Conservation (phyloP, 1,284 basidiomycete genomes). For the Cryptococcus sp. region DNA sequence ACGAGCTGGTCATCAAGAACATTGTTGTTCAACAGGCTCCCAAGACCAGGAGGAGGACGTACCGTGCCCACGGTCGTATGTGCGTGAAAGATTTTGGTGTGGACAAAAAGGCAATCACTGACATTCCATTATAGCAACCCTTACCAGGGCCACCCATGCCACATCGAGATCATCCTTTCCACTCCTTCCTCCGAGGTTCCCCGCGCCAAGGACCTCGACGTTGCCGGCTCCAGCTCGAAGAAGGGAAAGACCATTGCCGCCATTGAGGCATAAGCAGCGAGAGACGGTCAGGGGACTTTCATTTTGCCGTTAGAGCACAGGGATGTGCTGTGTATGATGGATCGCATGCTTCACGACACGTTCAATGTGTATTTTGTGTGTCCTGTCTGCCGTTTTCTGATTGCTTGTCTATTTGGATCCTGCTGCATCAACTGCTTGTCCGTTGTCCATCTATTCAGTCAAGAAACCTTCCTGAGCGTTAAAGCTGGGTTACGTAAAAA, state of each 20-base stretch:
- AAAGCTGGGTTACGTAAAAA: too few relatives aligned
- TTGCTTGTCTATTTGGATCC: too few relatives aligned
- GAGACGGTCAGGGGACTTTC: constrained; percentile 13
- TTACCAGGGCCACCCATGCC: constrained; percentile 88
- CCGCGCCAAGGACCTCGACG: constrained; percentile 78
- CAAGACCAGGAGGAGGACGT: constrained; percentile 99
- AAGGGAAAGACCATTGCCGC: constrained; percentile 53
- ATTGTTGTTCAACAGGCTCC: constrained; percentile 99
- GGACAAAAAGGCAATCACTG: background rate
- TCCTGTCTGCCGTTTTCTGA: background rate
- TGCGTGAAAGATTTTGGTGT: constrained; percentile 21
- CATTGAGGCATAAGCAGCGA: constrained; percentile 53
- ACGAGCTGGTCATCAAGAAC: constrained; percentile 93
- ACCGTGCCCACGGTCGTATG: constrained; percentile 96
- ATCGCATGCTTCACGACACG: constrained; percentile 37
- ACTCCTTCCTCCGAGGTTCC: constrained; percentile 79
- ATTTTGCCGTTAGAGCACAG: constrained; percentile 13
- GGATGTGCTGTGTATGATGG: constrained; percentile 48
- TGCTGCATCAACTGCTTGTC: too few relatives aligned
- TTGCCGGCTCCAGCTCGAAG: constrained; percentile 50
- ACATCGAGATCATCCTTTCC: constrained; percentile 90
- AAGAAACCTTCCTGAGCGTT: too few relatives aligned
- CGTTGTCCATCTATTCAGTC: too few relatives aligned
- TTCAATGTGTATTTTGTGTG: background rate
- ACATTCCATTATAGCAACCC: constrained; percentile 60